Base-by-base conservation (phyloP, 179 eudicot genomes). In the Gypsophila paniculata region DNA sequence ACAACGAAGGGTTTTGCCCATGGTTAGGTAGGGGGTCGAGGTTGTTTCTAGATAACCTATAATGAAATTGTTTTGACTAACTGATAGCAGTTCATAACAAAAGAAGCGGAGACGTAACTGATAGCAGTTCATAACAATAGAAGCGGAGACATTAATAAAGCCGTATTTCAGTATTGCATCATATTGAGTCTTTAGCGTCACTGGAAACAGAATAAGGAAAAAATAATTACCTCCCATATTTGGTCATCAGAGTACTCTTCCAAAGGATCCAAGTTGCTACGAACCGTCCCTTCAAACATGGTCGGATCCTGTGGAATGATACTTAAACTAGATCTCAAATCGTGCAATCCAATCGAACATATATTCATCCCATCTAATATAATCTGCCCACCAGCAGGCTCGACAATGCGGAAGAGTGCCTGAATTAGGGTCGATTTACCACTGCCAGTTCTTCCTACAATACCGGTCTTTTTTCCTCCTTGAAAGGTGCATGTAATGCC, bases 251-350 rank as follows among this genome's bases (percentile, higher is more conserved):
- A 61, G 54, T 84, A 78, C 76, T 88, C 87, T 75, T 81, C 90
- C 42, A 88, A 88, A 12, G 90, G 93, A 52, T 88, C 93, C 68
- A 88, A 74, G 76, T 88, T 88, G 73, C 82, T 84, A 51, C 93
- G 80, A 1, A 88, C 76, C n/a, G 86, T 84, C 44, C 93, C 93
- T 77, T 88, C 87, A 57, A 88, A 88, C 90, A 88, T 86, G 75
- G 92, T 88, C 36, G 92, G 92, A 69, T 88, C 92, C 65, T 88
- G 92, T 0, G 92, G 90, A 52, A 88, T 88, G 58, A 88, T 88
- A 80, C 89, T 88, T 52, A 88, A 57, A 71, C 85, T 82, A 26
- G 92, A 82, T 34, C 90, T 80, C 23, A 88, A 64, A 83, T 88
- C 93, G 72, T 88, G 93, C 65, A 88, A 75, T 8, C 93, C 93